Evolutionary conservation across 2,329 filamentous ascomycete species (phyloP).

Genomic region (Dactylellina cionopaga): DNA sequence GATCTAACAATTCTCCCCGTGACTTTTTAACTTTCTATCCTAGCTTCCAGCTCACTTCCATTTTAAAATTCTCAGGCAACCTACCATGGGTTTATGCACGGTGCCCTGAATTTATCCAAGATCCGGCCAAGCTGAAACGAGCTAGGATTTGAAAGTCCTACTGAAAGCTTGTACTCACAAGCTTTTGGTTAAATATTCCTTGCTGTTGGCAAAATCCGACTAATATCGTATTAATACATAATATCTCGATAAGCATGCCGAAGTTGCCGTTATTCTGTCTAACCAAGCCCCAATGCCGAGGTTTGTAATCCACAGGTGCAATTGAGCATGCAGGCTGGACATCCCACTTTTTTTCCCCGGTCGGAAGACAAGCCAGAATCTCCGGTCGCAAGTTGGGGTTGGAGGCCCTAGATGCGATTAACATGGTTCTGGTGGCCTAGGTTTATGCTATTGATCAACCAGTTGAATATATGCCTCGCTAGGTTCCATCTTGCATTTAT

Average conservation of each 20-base stretch:
- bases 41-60: neutral
- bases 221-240: neutral
- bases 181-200: slow-evolving; percentile 23
- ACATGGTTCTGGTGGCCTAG: too few species aligned
- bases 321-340: neutral
- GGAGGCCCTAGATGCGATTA: too few species aligned
- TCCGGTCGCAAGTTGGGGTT: too few species aligned
- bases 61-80: neutral
- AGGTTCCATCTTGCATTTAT: too few species aligned
- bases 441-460: too few species aligned
- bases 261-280: slow-evolving; percentile 7
- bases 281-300: neutral
- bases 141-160: neutral
- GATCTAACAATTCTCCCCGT: neutral
- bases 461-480: too few species aligned
- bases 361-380: neutral
- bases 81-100: neutral
- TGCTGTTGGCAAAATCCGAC: neutral
- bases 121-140: slow-evolving; percentile 36
- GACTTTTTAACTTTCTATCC: neutral
- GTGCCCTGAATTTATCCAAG: slow-evolving; percentile 21
- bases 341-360: neutral
- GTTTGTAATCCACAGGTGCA: neutral
- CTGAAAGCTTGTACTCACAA: neutral
- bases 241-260: slow-evolving; percentile 1